phyloP scores from a whole-genome alignment of 805 yeast species.

The Saccharomycopsis guyanensis region DNA sequence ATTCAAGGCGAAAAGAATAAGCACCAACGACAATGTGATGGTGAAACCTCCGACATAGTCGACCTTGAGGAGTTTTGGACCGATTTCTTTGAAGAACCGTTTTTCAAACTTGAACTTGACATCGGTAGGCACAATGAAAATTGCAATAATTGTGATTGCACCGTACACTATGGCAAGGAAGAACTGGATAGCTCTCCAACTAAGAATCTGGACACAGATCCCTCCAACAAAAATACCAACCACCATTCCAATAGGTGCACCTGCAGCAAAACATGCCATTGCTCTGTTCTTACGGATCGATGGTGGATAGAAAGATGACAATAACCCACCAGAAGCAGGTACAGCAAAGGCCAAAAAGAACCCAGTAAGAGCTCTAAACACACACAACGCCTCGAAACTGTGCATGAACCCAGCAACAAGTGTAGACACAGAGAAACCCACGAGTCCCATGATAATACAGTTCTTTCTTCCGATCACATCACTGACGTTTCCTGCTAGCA shows the following conservation, averaged over 20 bases:
- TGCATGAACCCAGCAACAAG: constrained; percentile 33
- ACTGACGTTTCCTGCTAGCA: constrained; percentile 40
- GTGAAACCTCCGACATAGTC: constrained; percentile 40
- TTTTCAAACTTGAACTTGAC: not conserved
- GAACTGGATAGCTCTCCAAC: constrained; percentile 37
- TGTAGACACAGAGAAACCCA: constrained; percentile 28
- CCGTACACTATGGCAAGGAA: constrained; percentile 35
- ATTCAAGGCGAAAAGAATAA: constrained; percentile 38
- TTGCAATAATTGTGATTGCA: constrained; percentile 24
- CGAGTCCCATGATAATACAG: constrained; percentile 31
- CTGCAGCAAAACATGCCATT: constrained; percentile 37
- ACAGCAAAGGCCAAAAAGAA: constrained; percentile 36
- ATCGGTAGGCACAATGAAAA: constrained; percentile 29
- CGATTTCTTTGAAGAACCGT: constrained; percentile 5
- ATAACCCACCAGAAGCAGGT: constrained; percentile 41
- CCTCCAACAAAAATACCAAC: constrained; percentile 39
- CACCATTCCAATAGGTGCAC: constrained; percentile 43
- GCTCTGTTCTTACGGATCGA: constrained; percentile 35
- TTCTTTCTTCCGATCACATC: constrained; percentile 40
- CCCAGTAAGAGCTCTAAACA: constrained; percentile 40
- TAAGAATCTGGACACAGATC: constrained; percentile 32
- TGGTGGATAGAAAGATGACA: constrained; percentile 35
- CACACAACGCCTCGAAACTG: constrained; percentile 31
- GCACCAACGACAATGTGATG: constrained; percentile 33
- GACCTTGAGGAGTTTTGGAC: constrained; percentile 24